Conservation (phyloP, 768 basidiomycete species). For the Pholiota conissans region DNA sequence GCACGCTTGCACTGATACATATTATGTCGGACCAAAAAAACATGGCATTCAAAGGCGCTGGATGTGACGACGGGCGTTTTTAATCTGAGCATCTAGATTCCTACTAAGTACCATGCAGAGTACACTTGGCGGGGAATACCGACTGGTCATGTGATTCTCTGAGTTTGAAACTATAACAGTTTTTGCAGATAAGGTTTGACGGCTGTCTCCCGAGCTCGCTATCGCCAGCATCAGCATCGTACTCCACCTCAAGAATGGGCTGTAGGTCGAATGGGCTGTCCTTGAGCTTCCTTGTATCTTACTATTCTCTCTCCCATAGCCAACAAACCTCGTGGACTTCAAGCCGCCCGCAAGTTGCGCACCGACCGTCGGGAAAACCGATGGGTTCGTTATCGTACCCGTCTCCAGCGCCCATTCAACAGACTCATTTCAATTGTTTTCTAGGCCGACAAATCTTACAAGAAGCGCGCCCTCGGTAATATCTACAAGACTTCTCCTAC, state of each 20-base stretch:
- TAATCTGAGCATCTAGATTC: too few species aligned
- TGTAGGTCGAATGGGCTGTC: constrained; percentile 54
- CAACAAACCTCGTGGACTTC: constrained; percentile 99
- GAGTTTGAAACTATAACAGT: constrained; percentile 37
- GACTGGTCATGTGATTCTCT: constrained; percentile 19
- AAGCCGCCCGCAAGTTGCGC: constrained; percentile 98
- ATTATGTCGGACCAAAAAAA: too few species aligned
- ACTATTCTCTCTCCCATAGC: constrained; percentile 44
- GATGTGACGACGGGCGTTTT: too few species aligned
- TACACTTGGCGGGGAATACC: not conserved
- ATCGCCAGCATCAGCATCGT: constrained; percentile 39
- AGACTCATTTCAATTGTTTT: constrained; percentile 9
- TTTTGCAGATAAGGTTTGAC: constrained; percentile 46
- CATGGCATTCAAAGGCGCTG: too few species aligned
- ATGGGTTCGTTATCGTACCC: constrained; percentile 66
- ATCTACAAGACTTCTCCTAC: constrained; percentile 99
- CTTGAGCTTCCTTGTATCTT: constrained; percentile 11
- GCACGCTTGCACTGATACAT: not conserved
- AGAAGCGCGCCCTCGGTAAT: constrained; percentile 99
- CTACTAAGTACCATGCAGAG: too few species aligned
- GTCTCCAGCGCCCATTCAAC: constrained; percentile 9
- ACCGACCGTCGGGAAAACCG: constrained; percentile 92
- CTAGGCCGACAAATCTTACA: constrained; percentile 97
- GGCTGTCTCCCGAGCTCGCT: constrained; percentile 30
- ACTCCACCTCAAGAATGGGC: constrained; percentile 76